Base-by-base conservation (phyloP, 2,329 filamentous ascomycete species). In the Ilyonectria destructans region DNA sequence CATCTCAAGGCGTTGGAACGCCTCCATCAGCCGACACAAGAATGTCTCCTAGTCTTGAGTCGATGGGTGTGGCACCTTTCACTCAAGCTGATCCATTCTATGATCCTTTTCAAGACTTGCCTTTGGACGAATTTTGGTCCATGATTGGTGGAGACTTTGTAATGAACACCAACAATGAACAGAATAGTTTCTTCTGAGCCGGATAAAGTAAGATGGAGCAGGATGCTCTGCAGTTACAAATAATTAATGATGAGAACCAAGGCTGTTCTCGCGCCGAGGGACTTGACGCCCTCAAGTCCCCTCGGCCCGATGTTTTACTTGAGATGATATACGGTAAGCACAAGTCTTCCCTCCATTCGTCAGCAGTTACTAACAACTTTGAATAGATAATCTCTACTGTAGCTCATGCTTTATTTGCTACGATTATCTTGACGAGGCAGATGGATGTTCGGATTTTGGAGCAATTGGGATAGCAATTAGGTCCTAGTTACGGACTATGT, bases 121-220 rank as follows among this genome's bases (percentile, higher is more conserved):
- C 72, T 4, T 29, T 74, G 19, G 72, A 74, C n/a, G 71, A 74
- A 17, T 74, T 74, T 45, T 74, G 72, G 72, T 72, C 71, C n/a
- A 71, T 74, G 10, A 74, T 74, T 69, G 72, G 74, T 3, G 71
- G 61, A 0, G 72, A 71, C 3, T 74, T 74, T 43, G 52, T 62
- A 21, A 62, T 62, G 12, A 56, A 62, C 12, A 31, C 29, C 19
- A 54, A 23, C 40, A 56, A 43, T n/a, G 59, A 62, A 19, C 59
- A 56, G 49, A 55, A 62, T 37, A 33, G 29, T 21, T 56, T 56
- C 29, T 62, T 62, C 29, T 62, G n/a, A 56, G 19, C 12, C 17
- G 7, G 40, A 43, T 43, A 17, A 43, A 43, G n/a, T 3, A 40
- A 5, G 15, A 43, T 43, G n/a, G 1, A 26, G 26, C 26, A 26